Evolutionary conservation across 441 rosid genomes (phyloP).

Genomic region (Codiaeum variegatum): DNA sequence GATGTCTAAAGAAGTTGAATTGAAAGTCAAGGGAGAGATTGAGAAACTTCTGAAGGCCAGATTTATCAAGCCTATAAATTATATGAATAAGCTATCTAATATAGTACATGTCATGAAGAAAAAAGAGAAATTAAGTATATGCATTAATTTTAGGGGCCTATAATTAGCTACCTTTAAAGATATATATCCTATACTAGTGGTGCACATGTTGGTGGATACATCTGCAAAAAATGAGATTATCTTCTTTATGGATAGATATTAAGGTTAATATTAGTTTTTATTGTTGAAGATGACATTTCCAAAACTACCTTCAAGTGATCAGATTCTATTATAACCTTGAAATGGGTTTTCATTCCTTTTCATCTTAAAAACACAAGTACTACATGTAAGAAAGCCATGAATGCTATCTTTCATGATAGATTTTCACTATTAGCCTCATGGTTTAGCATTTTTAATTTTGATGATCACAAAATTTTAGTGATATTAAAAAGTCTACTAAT

Average conservation of each 20-base stretch:
- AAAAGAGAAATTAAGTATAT: no score
- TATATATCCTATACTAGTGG: not conserved
- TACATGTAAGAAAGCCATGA: not conserved
- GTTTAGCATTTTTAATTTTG: no score
- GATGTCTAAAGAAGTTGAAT: not conserved
- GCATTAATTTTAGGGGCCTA: no score
- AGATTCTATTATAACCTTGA: not conserved
- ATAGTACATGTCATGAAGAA: no score
- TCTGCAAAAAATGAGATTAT: not conserved
- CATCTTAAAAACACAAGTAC: not conserved
- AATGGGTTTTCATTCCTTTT: not conserved
- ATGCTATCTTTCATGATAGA: not conserved
- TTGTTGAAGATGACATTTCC: not conserved
- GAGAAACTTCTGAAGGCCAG: not conserved
- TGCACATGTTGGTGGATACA: not conserved
- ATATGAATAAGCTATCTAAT: not conserved
- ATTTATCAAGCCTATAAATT: not conserved
- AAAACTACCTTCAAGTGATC: not conserved
- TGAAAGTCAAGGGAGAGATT: not conserved
- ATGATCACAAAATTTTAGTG: no score
- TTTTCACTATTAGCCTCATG: no score
- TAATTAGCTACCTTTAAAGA: not conserved
- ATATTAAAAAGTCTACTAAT: no score
- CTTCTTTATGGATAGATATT: not conserved
- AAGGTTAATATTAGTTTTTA: not conserved